Evolutionary conservation across 2,329 filamentous ascomycete genomes (phyloP), one percentile per base, ranked within the genome.

Genomic region (Penicillium sp.): DNA sequence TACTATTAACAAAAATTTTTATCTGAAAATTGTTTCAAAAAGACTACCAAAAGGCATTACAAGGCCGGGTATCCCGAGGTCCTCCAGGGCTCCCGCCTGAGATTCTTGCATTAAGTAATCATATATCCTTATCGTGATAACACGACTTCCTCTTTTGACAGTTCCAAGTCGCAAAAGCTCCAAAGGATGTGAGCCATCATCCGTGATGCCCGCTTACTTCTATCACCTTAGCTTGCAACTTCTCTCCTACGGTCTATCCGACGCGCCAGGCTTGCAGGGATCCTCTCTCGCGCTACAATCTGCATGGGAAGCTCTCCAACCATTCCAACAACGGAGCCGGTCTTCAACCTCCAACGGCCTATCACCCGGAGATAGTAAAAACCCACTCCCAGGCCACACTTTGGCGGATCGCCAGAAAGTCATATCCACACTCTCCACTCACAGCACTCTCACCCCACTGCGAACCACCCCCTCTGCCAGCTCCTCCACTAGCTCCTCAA

Each of bases 141-240:
- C 44, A 44, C 33, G 19, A 40, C 40, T 50, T 31, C 44, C 31
- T 44, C 40, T 43, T 44, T 43, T 1, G n/a, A 55, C 19, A 16
- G 22, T 36, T 53, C 44, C 47, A 37, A 40, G 14, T 28, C 40
- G 38, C 38, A 50, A 58, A 14, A 31, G 28, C 48, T 44, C 53
- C 59, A 57, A 46, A 59, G 41, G 41, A 66, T 64, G 63, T 67
- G 66, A 72, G 59, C 51, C 53, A 65, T 68, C 63, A 57, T 63
- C 61, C 74, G 74, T 76, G 62, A 84, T 84, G 82, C 81, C 81
- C 69, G 79, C 81, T 48, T 86, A 85, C 70, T 86, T 86, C 70
- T 88, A 84, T 66, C 83, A 87, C 65, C 69, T 88, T 56, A 77
- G 77, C 61, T 77, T 87, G 63, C 84, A 87, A 78, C 73, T 87